phyloP scores from a whole-genome alignment of 495 filamentous ascomycete species.

The Penicillium mononematosum region DNA sequence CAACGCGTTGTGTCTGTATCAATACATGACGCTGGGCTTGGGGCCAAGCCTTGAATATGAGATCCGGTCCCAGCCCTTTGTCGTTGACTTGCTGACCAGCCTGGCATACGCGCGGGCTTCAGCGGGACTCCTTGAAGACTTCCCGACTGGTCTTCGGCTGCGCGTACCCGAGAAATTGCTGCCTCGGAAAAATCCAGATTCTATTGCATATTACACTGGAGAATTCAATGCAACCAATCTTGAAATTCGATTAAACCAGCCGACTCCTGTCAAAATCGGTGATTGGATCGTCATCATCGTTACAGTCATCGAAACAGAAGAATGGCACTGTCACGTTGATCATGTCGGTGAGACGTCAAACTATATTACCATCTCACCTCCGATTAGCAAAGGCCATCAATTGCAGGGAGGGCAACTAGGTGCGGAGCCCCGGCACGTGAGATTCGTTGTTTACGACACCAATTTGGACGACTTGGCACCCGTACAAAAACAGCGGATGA shows the following conservation, averaged over 20 bases:
- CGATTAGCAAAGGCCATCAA: constrained; percentile 10
- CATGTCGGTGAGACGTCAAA: constrained; percentile 2
- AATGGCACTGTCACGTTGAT: constrained; percentile 29
- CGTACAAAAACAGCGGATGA: constrained; percentile 49
- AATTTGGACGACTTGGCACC: constrained; percentile 55
- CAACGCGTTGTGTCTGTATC: constrained; percentile 76
- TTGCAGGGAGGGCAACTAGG: neutral
- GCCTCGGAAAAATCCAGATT: neutral
- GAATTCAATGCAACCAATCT: constrained; percentile 32
- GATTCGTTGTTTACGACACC: constrained; percentile 49
- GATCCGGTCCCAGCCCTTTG: constrained; percentile 73
- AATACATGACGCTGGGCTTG: constrained; percentile 87
- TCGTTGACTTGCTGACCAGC: constrained; percentile 82
- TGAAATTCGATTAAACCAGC: constrained; percentile 42
- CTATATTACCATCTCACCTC: constrained; percentile 20
- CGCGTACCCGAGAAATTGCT: constrained; percentile 51
- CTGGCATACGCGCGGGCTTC: constrained; percentile 69
- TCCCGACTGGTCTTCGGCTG: constrained; percentile 68
- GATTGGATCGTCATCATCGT: constrained; percentile 55
- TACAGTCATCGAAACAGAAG: neutral
- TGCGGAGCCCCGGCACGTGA: constrained; percentile 18
- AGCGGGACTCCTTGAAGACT: constrained; percentile 49
- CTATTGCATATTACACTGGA: neutral
- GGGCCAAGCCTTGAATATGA: constrained; percentile 85
- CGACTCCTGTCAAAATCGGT: constrained; percentile 42